Evolutionary conservation across 495 filamentous ascomycete genomes (phyloP), one percentile per base, ranked within the genome.

Genomic region (Xylaria bambusicola): DNA sequence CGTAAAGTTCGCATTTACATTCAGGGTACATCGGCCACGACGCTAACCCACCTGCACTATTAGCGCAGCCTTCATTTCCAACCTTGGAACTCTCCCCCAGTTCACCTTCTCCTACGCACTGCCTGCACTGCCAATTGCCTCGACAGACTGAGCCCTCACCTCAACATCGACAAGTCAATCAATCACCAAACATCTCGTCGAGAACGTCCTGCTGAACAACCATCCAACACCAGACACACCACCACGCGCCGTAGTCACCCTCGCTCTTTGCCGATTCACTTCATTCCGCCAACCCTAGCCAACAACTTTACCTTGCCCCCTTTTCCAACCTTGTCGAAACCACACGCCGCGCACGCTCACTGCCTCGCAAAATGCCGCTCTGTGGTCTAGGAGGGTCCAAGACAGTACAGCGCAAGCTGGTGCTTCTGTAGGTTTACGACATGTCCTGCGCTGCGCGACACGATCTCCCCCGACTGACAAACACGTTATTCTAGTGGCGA

Each of bases 381-480:
- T 81, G 68, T 45, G 66, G 68, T 49, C 58, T 84, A 72, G 86
- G 76, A 75, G 84, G 68, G 63, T 83, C 73, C 55, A 86, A 88
- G 83, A 96, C 84, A 35, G 92, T 94, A 64, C 91, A 96, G 80
- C 89, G 94, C 74, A 98, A 98, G 86, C 88, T 98, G 73, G 94
- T 98, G 72, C 84, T 98, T 60, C 80, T 98, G 92, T 96, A 77
- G 75, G 88, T 90, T 41, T 48, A 21, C 42, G 41, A n/a, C 49
- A 27, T 46, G 18, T 15, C 31, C 17, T 33, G 29, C 17, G 27
- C 17, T n/a, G 38, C 56, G 35, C 33, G 15, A 29, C 38, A 35
- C 17, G 13, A 40, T 23, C 18, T 31, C 23, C 46, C 48, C 27
- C 33, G 53, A 64, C 72, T 77, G 67, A 78, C 69, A 40, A 38